Base-by-base conservation (phyloP, 75 land plant species). In the Picea glauca region DNA sequence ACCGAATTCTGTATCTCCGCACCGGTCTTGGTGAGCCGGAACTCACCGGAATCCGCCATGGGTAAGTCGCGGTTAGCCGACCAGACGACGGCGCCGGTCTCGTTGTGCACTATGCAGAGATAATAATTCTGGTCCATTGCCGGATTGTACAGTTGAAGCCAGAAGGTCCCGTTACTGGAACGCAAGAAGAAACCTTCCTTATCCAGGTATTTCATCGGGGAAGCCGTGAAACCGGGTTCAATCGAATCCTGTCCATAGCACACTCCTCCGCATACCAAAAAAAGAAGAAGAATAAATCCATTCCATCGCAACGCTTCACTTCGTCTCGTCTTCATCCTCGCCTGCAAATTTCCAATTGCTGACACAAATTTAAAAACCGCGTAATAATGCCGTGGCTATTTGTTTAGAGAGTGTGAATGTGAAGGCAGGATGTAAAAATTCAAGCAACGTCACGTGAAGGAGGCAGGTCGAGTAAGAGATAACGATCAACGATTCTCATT, bases 21-120 rank as follows among this genome's bases (percentile, higher is more conserved):
- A 8, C 93, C 93, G 61, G 79, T 3, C 8, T 20, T 1, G 0
- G 82, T 82, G 75, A 91, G 82, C 68, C 12, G 5, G 82, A 92
- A 59, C 17, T 54, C 58, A 50, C 78, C 91, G 18, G 85, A 78
- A 14, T 60, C 18, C 13, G 87, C 64, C 3, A 93, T 72, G 32
- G 93, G 83, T 7, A 60, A 13, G 58, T 80, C 82, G 0, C 83
- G 77, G 62, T 93, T 93, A 23, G 91, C 96, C 43, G 90, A 80
- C 96, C 96, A 93, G 54, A 89, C 85, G 61, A 86, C 62, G 14
- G 80, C 58, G 77, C 46, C 59, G 77, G 93, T 81, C 2, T 13
- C 58, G 26, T 58, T 74, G 54, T 88, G 88, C 17, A 88, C 62
- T 73, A 91, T 77, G 80, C 78, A 80, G 62, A 88, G 66, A 83